phyloP scores from a whole-genome alignment of 2,329 filamentous ascomycete genomes.

The Verticillium zaregamsianum region DNA sequence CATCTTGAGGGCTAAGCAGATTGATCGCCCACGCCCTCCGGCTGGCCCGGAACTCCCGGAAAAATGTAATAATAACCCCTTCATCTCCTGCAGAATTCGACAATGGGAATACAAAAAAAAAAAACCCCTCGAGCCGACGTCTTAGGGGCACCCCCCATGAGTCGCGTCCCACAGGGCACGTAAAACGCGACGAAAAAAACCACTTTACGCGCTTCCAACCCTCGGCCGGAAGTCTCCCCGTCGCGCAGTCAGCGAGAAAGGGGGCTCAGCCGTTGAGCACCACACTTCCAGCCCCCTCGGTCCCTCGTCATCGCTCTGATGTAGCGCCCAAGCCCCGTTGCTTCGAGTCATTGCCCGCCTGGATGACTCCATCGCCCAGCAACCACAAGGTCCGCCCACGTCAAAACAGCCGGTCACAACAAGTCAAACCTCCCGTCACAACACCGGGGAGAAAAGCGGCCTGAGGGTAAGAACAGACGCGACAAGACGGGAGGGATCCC shows the following conservation, averaged over 20 bases:
- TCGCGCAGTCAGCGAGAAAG: neutral
- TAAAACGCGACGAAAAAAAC: neutral
- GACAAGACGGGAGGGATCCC: neutral
- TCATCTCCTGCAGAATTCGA: neutral
- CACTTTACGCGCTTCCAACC: neutral
- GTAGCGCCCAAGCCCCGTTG: neutral
- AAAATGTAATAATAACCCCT: neutral
- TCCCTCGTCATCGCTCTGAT: neutral
- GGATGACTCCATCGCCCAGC: neutral
- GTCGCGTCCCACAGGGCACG: neutral
- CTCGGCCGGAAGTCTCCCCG: neutral
- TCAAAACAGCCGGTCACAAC: neutral
- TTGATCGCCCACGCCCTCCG: neutral
- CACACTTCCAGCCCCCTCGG: neutral
- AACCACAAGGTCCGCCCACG: neutral
- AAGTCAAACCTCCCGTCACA: neutral
- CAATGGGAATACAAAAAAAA: neutral
- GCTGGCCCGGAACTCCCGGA: neutral
- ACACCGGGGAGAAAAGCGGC: neutral
- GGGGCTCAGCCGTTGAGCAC: neutral
- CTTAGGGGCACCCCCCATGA: neutral
- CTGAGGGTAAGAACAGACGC: neutral
- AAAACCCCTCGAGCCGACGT: neutral
- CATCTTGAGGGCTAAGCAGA: no score
- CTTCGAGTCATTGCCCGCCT: neutral